Base-by-base conservation (phyloP, 2,329 filamentous ascomycete genomes). In the Cladophialophora immunda region DNA sequence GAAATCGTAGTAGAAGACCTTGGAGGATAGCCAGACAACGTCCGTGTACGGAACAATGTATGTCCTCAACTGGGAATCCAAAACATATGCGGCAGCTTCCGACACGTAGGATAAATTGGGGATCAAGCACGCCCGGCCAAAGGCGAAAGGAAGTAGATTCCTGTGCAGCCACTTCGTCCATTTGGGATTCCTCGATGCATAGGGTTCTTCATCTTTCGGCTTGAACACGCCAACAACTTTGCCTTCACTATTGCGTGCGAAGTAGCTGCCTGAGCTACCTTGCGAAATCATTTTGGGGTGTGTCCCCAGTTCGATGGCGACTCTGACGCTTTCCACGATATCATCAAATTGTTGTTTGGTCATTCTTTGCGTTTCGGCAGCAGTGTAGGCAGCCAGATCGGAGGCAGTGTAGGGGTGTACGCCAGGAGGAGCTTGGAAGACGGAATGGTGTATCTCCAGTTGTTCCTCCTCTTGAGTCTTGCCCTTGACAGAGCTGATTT, bases 101-200 rank as follows among this genome's bases (percentile, higher is more conserved):
- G 94, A 98, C 72, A 99, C 93, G 77, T 99, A 99, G 62, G 94
- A 97, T 58, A 99, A 85, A 75, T 99, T 99, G 64, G 95, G 95
- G 77, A 99, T 99, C 62, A 99, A 87, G 75, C 93, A 98, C 54
- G 94, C 94, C 75, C 95, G 86, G 19, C 95, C 95, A 75, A 99
- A 99, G 79, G 92, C 97, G 81, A 96, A 99, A 8, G 95, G 95
- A 73, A 99, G 98, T 71, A 99, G 78, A 78, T 99, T 99, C 70
- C 95, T 87, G 79, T 99, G 95, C 82, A 99, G 94, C 95, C 95
- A 99, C 81, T 99, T 99, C 73, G 96, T 98, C 94, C 94, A 98
- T 78, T 99, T 99, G 5, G 95, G 95, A 76, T 99, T 99, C 73
- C 93, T 91, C 34, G 92, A 95, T 1, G 95, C 95, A 76, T 97